Conservation (phyloP, 192 early-diverging fungal species). For the Coemansia sp. region DNA sequence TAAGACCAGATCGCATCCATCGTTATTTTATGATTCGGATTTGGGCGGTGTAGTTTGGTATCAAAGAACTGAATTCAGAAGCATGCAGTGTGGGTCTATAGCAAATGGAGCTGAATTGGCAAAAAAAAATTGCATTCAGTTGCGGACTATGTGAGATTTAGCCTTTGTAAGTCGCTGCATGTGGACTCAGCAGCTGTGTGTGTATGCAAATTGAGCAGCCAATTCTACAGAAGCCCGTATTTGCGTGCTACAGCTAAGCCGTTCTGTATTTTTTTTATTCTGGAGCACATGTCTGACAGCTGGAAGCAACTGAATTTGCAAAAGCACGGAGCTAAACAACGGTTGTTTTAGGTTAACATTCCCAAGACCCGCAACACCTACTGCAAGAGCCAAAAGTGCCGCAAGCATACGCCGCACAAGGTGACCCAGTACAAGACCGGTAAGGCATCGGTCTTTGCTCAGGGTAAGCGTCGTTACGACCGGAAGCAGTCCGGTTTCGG, state of each 20-base stretch:
- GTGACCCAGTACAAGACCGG: conserved; percentile 99
- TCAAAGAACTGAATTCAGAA: no score
- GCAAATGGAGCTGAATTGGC: not conserved
- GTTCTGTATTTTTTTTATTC: not conserved
- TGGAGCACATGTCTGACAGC: not conserved
- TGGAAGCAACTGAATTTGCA: conserved; percentile 12
- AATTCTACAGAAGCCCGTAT: no score
- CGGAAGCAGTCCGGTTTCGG: conserved; percentile 99
- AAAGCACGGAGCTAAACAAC: not conserved
- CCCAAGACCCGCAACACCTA: conserved; percentile 99
- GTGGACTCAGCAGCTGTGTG: no score
- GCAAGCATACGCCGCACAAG: conserved; percentile 99
- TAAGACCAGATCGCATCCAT: not conserved
- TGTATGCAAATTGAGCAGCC: no score
- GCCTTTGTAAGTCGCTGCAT: no score
- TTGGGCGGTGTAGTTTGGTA: no score
- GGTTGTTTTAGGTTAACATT: conserved; percentile 80
- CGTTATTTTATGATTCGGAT: no score
- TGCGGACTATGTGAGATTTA: no score
- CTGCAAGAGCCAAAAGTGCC: conserved; percentile 97
- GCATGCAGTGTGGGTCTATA: no score
- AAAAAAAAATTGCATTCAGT: not conserved
- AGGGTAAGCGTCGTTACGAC: conserved; percentile 98
- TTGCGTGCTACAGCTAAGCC: no score
- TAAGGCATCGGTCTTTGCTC: conserved; percentile 98